Base-by-base conservation (phyloP, 177 flowering plant species). In the Vitis hybrid region DNA sequence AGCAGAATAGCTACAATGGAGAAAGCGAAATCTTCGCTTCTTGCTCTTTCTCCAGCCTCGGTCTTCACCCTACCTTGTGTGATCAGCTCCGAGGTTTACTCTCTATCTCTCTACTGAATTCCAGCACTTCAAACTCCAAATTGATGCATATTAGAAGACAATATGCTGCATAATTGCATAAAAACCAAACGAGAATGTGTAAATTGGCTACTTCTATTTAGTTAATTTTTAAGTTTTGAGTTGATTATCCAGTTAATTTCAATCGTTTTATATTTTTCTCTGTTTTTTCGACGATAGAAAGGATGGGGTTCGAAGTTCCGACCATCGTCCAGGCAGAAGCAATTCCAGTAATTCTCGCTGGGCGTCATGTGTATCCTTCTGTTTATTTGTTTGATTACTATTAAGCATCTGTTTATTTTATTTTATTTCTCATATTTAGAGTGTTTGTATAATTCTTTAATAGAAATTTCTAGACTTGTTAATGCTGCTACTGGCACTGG, bases 401-500 rank as follows among this genome's bases (percentile, higher is more conserved):
- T 60, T 18, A 61, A 3, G 15, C 2, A 3, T 16, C 10, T 31
- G 16, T n/a, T 45, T 16, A 10, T 57, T 16, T 16, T 51, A 26
- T 19, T 14, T 13, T 19, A 2, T 31, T 45, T 58, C 57, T 14
- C 19, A 18, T 58, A 55, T 39, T 55, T 55, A 12, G 52, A 10
- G 50, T 73, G 55, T 65, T 53, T 69, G 12, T 49, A 7, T 49
- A 22, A 20, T 77, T 70, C 72, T 72, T 76, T 73, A 29, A 74
- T 62, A 60, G 66, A 16, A 20, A 56, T 29, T 51, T 71, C 2
- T 67, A 94, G 97, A 74, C 95, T 94, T 62, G 97, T 94, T 51
- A 94, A 89, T 80, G 97, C 98, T 9, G 88, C 92, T 10, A 94
- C 98, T 22, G 98, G 98, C 9, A 87, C 95, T 50, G 98, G 98